These are phyloP conservation scores for Licmophora abbreviata DNA, from an alignment of 108 stramenopile genomes.

Conservation along the genomic window DNA sequence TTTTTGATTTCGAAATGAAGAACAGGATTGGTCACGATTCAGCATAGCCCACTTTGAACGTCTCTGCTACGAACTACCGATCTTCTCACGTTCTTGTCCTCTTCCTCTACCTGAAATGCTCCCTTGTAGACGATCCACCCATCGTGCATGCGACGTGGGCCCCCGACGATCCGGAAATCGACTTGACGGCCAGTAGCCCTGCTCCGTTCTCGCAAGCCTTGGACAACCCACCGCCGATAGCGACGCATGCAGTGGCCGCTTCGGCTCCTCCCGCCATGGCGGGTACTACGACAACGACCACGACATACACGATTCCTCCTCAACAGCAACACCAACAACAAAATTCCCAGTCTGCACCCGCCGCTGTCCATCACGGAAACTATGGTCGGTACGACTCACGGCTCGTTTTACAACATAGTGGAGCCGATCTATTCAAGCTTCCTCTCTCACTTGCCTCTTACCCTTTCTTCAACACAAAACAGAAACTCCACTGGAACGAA, in stretches of 20 bases:
- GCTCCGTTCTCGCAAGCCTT: not conserved
- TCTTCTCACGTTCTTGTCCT: no score
- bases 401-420: not conserved
- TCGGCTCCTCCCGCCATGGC: slow-evolving; percentile 3
- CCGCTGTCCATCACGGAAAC: not conserved
- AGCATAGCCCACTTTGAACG: no score
- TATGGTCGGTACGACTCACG: not conserved
- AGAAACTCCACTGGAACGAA: not conserved
- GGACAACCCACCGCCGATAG: not conserved
- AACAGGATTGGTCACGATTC: no score
- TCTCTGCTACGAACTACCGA: no score
- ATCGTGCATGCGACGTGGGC: not conserved
- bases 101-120: no score
- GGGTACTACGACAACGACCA: not conserved
- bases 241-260: no score
- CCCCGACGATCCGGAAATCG: not conserved
- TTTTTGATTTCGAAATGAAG: no score
- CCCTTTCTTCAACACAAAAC: not conserved
- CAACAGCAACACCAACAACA: not conserved
- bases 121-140: not conserved
- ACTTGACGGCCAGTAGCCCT: not conserved
- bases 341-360: not conserved
- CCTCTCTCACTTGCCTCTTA: no score
- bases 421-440: no score
- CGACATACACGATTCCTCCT: not conserved